Evolutionary conservation across 2,329 filamentous ascomycete species (phyloP).

Genomic region (Ophiocordyceps sinensis): DNA sequence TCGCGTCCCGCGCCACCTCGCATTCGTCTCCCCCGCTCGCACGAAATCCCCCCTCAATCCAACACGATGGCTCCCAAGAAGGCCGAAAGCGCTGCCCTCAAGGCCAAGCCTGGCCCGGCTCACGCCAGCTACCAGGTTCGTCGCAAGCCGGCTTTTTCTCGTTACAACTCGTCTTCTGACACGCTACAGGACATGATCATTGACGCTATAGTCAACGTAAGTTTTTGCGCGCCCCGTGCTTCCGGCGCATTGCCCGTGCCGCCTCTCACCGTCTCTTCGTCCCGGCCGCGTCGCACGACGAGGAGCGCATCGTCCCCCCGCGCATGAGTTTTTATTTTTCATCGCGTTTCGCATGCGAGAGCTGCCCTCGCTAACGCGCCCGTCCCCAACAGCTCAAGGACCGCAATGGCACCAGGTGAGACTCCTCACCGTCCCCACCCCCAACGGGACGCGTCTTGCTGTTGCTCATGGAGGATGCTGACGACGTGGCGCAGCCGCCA

Average conservation of each 20-base stretch:
- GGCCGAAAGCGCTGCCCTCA: slow-evolving; percentile 23
- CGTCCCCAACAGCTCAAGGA: slow-evolving; percentile 39
- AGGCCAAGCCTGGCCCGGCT: slow-evolving; percentile 34
- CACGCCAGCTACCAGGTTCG: slow-evolving; percentile 47
- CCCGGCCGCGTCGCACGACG: background rate
- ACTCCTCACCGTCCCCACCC: background rate
- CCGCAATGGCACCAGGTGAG: slow-evolving; percentile 38
- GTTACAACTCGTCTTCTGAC: slow-evolving; percentile 10
- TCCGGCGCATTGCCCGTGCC: slow-evolving; percentile 22
- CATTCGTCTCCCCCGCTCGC: background rate
- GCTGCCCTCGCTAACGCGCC: slow-evolving; percentile 20
- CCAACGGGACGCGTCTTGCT: background rate
- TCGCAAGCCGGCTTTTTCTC: slow-evolving; percentile 4
- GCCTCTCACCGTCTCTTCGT: slow-evolving; percentile 3
- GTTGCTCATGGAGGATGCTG: slow-evolving; percentile 1
- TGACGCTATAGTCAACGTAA: slow-evolving; percentile 46
- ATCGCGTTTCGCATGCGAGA: background rate
- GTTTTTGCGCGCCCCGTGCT: slow-evolving; percentile 19
- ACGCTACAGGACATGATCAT: slow-evolving; percentile 43
- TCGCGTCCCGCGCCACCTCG: background rate
- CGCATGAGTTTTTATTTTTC: background rate
- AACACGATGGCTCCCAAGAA: slow-evolving; percentile 47
- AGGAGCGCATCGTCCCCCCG: background rate
- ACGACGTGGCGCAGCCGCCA: slow-evolving; percentile 30
- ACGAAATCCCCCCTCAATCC: slow-evolving; percentile 9